Percentiles rank a stretch among this genome's conserved stretches.
Conservation (phyloP, 2,329 filamentous ascomycete genomes). For the Colletotrichum filicis region DNA sequence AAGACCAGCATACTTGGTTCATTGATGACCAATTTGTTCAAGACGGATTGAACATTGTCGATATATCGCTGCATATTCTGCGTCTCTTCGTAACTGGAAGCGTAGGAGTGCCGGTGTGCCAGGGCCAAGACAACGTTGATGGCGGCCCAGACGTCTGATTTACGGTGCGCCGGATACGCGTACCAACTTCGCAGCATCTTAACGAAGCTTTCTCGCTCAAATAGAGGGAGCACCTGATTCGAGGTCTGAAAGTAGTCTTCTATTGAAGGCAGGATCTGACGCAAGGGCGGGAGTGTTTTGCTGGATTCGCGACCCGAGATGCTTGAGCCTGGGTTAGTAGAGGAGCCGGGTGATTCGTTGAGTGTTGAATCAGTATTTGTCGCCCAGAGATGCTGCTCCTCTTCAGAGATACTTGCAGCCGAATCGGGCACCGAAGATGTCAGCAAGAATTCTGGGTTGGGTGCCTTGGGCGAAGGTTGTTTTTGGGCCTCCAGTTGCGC, state of each 20-base stretch:
- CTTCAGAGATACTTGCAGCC: neutral
- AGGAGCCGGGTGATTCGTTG: neutral
- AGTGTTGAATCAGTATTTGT: neutral
- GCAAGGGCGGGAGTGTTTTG: conserved; percentile 34
- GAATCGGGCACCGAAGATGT: neutral
- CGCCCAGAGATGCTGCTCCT: neutral
- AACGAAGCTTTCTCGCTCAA: conserved; percentile 36
- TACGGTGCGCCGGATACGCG: conserved; percentile 21
- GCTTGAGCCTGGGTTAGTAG: neutral
- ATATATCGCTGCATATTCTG: conserved; percentile 32
- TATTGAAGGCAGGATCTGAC: conserved; percentile 33
- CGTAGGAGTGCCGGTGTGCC: conserved; percentile 8
- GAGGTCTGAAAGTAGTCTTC: conserved; percentile 36
- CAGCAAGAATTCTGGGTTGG: neutral
- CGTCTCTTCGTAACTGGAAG: conserved; percentile 3
- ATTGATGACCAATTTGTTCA: conserved; percentile 42
- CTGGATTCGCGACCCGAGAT: neutral
- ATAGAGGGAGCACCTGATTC: conserved; percentile 37
- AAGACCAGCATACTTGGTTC: conserved; percentile 43
- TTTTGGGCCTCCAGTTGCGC: conserved; percentile 20
- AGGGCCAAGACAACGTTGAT: conserved; percentile 40
- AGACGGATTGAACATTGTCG: conserved; percentile 41
- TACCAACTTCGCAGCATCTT: conserved; percentile 38
- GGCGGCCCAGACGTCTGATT: conserved; percentile 40
- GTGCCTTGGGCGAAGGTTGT: neutral